phyloP scores from a whole-genome alignment of 192 early-diverging fungal species.

The Radiomyces spectabilis region DNA sequence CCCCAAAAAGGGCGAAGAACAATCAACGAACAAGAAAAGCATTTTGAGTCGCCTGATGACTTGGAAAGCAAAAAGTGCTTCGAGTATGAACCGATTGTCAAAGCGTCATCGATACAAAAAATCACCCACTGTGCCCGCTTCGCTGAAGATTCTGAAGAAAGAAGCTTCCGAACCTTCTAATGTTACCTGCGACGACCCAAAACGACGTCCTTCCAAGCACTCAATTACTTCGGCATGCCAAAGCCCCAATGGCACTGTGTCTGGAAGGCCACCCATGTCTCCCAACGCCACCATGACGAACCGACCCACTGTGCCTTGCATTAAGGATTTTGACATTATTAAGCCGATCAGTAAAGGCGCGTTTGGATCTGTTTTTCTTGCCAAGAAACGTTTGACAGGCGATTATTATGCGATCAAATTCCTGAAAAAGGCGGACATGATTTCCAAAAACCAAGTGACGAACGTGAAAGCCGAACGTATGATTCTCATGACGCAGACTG shows the following conservation, averaged over 20 bases:
- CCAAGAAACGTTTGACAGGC: conserved; percentile 78
- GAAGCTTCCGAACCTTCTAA: too few relatives aligned
- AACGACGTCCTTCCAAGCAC: background rate
- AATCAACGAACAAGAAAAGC: background rate
- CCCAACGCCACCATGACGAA: background rate
- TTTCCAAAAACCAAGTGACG: conserved; percentile 86
- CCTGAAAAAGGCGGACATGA: conserved; percentile 80
- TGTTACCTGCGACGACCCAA: background rate
- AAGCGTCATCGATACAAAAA: too few relatives aligned
- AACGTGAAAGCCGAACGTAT: conserved; percentile 87
- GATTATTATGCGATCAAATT: conserved; percentile 88
- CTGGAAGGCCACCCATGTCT: background rate
- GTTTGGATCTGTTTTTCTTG: conserved; percentile 80
- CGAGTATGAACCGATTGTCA: background rate
- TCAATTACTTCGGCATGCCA: too few relatives aligned
- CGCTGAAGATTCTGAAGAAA: too few relatives aligned
- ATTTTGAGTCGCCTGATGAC: conserved; percentile 4
- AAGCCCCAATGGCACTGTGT: background rate
- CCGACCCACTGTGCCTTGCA: conserved; percentile 61
- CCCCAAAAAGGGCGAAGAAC: too few relatives aligned
- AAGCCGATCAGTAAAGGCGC: conserved; percentile 89
- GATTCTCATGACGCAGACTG: conserved; percentile 78
- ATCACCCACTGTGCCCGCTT: too few relatives aligned
- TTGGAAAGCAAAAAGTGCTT: conserved; percentile 7
- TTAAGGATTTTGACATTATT: conserved; percentile 87